These are phyloP conservation scores for Colletotrichum kahawae DNA, from an alignment of 2,329 filamentous ascomycete genomes.

Conservation along the genomic window DNA sequence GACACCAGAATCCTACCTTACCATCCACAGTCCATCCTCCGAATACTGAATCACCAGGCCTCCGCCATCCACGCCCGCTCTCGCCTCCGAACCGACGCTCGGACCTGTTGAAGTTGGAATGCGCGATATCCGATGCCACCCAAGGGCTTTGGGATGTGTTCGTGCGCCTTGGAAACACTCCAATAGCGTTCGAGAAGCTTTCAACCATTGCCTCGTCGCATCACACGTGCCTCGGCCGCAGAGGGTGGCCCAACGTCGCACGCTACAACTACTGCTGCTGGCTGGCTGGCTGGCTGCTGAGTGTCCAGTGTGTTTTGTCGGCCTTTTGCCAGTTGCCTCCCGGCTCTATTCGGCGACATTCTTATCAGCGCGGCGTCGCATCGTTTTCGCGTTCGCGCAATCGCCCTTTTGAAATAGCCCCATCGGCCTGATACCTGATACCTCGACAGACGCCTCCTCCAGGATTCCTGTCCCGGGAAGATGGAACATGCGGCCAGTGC, in stretches of 20 bases:
- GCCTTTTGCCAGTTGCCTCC: not conserved
- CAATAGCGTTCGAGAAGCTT: not conserved
- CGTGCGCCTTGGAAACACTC: not conserved
- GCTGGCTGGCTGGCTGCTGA: not conserved
- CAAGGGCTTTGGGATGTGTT: not conserved
- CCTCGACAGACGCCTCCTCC: not conserved
- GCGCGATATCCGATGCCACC: not conserved
- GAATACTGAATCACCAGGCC: not conserved
- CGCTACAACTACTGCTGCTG: not conserved
- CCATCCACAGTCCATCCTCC: not conserved
- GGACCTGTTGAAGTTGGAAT: not conserved
- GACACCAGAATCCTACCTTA: not conserved
- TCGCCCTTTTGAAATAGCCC: not conserved
- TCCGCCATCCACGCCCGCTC: not conserved
- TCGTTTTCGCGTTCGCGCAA: not conserved
- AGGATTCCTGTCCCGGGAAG: not conserved
- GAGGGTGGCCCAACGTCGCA: not conserved
- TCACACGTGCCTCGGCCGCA: not conserved
- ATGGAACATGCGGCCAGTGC: not conserved
- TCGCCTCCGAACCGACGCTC: not conserved
- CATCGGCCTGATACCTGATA: not conserved
- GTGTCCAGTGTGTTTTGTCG: not conserved
- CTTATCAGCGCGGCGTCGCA: not conserved
- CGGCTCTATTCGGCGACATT: not conserved
- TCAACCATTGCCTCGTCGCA: not conserved